Percentiles rank a stretch among this genome's conserved stretches.
Evolutionary conservation across 768 basidiomycete species (phyloP).

Genomic region (Naganishia antarctica): DNA sequence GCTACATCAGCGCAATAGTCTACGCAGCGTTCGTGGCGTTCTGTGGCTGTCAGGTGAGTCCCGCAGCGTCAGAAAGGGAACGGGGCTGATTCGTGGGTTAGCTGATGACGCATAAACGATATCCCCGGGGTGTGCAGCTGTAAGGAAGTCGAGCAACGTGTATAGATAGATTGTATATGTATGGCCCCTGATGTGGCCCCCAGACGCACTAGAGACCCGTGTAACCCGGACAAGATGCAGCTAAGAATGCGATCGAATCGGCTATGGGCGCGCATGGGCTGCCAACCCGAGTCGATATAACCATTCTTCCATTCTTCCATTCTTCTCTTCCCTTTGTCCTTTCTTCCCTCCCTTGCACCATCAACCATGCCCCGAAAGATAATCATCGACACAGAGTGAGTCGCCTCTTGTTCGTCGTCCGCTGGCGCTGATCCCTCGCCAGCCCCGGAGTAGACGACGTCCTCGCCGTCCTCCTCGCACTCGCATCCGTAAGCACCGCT

Average conservation of each 20-base stretch:
- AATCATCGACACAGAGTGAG: conserved; percentile 47
- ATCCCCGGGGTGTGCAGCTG: conserved; percentile 48
- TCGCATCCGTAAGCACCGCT: conserved; percentile 35
- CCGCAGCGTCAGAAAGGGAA: no score
- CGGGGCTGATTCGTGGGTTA: conserved; percentile 18
- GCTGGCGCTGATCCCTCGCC: background rate
- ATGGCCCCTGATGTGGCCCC: no score
- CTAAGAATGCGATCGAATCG: no score
- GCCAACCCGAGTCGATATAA: no score
- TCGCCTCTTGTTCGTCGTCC: background rate
- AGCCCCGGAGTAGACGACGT: conserved; percentile 49
- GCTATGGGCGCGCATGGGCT: no score
- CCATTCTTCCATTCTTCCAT: background rate
- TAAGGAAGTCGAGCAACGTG: conserved; percentile 5
- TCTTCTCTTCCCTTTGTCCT: background rate
- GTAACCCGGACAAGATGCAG: no score
- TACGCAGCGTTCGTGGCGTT: conserved; percentile 50
- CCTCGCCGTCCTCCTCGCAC: conserved; percentile 45
- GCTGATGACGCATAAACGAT: conserved; percentile 46
- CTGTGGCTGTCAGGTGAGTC: conserved; percentile 50
- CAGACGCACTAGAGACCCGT: no score
- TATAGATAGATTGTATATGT: no score
- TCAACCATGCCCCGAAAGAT: conserved; percentile 31
- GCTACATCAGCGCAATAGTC: conserved; percentile 50
- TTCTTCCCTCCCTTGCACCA: background rate